Evolutionary conservation across 2,329 filamentous ascomycete species (phyloP).

Genomic region (Sarocladiaceae sp.): DNA sequence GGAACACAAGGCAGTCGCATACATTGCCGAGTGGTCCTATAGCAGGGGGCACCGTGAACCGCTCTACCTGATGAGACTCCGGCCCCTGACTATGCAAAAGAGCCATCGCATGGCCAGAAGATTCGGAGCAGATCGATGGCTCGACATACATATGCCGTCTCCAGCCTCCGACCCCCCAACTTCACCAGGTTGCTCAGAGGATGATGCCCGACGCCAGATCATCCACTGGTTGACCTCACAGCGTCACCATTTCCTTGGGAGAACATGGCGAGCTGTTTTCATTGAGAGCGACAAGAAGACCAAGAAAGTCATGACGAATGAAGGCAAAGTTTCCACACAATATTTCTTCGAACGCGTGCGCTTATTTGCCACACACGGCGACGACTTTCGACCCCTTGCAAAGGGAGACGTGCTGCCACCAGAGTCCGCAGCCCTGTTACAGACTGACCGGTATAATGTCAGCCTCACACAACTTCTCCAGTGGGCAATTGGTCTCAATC

Average conservation of each 20-base stretch:
- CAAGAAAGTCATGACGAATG: slow-evolving; percentile 22
- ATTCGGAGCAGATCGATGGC: slow-evolving; percentile 52
- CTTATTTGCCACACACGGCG: slow-evolving; percentile 50
- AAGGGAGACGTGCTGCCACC: neutral
- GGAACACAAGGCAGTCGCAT: slow-evolving; percentile 30
- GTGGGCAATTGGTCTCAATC: slow-evolving; percentile 43
- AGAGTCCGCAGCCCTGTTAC: neutral
- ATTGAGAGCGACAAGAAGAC: slow-evolving; percentile 30
- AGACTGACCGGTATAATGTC: neutral
- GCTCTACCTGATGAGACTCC: slow-evolving; percentile 39
- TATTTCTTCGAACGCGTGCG: slow-evolving; percentile 29
- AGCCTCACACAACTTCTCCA: slow-evolving; percentile 32
- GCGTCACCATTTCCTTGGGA: slow-evolving; percentile 37
- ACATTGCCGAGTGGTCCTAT: slow-evolving; percentile 36
- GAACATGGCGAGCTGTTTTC: slow-evolving; percentile 43
- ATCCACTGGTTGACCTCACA: slow-evolving; percentile 21
- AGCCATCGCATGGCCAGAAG: slow-evolving; percentile 46
- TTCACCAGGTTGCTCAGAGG: slow-evolving; percentile 19
- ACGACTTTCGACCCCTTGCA: slow-evolving; percentile 27
- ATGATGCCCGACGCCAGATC: slow-evolving; percentile 23
- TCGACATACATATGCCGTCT: slow-evolving; percentile 48
- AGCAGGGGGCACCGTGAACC: slow-evolving; percentile 28
- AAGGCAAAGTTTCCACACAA: neutral
- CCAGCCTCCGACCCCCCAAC: slow-evolving; percentile 17
- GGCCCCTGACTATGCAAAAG: slow-evolving; percentile 41